Evolutionary conservation across 1,284 basidiomycete species (phyloP).

Genomic region (Meira miltonrushii): DNA sequence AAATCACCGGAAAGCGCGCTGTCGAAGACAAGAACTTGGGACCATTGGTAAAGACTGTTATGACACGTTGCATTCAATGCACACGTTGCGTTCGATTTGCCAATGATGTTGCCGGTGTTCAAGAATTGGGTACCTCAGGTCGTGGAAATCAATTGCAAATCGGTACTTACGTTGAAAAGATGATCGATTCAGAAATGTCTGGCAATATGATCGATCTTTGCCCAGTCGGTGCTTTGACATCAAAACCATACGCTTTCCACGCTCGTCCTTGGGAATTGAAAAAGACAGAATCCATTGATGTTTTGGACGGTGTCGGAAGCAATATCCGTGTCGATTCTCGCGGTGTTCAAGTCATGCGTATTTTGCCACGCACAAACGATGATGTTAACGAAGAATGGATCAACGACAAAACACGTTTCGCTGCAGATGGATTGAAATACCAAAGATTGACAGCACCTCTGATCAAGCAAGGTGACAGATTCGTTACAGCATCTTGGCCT

Average conservation of each 20-base stretch:
- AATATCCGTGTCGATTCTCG: slow-evolving; percentile 96
- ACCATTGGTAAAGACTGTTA: slow-evolving; percentile 95
- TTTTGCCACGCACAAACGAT: slow-evolving; percentile 93
- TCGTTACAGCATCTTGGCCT: slow-evolving; percentile 87
- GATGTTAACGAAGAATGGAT: slow-evolving; percentile 99
- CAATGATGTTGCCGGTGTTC: slow-evolving; percentile 96
- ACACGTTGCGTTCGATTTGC: slow-evolving; percentile 98
- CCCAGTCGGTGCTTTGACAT: slow-evolving; percentile 89
- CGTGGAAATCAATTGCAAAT: slow-evolving; percentile 98
- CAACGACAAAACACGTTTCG: slow-evolving; percentile 96
- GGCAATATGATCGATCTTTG: slow-evolving; percentile 97
- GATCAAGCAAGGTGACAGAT: slow-evolving; percentile 84
- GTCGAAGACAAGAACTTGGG: slow-evolving; percentile 98
- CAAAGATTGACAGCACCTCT: slow-evolving; percentile 91
- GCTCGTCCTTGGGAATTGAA: slow-evolving; percentile 98
- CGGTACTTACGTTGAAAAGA: slow-evolving; percentile 96
- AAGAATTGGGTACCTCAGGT: slow-evolving; percentile 93
- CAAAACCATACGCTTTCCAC: slow-evolving; percentile 96
- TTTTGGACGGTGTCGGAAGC: slow-evolving; percentile 94
- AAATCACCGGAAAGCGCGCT: slow-evolving; percentile 94
- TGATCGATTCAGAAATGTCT: slow-evolving; percentile 93
- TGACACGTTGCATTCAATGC: slow-evolving; percentile 99
- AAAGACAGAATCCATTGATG: slow-evolving; percentile 94
- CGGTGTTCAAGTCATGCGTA: slow-evolving; percentile 91
- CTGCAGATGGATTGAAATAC: slow-evolving; percentile 90